phyloP scores from a whole-genome alignment of 192 early-diverging fungal genomes.

The Diversispora epigaea region DNA sequence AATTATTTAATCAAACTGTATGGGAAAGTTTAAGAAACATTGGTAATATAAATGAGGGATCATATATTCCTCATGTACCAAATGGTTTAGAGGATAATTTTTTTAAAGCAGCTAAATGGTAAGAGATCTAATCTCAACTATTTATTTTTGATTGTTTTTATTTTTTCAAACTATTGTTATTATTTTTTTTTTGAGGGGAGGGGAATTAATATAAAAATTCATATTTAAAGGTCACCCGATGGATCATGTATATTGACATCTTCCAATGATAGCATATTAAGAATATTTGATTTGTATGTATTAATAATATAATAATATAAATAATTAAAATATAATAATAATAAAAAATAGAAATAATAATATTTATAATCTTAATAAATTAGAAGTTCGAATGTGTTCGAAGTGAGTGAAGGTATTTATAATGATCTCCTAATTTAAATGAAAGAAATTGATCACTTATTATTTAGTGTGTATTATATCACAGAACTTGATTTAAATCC shows the following conservation, averaged over 20 bases:
- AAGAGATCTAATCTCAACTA: not conserved
- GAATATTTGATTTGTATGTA: slow-evolving; percentile 55
- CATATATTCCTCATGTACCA: slow-evolving; percentile 32
- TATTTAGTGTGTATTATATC: not conserved
- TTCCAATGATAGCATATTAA: slow-evolving; percentile 59
- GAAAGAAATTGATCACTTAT: not conserved
- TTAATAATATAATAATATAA: not conserved
- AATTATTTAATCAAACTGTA: slow-evolving; percentile 15
- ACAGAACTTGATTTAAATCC: slow-evolving; percentile 38
- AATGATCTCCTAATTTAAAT: not conserved
- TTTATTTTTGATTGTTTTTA: not conserved
- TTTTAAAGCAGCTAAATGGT: slow-evolving; percentile 65
- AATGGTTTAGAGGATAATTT: slow-evolving; percentile 54
- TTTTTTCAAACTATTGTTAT: too few relatives aligned
- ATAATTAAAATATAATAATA: not conserved
- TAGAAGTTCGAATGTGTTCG: slow-evolving; percentile 29
- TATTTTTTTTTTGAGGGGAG: too few relatives aligned
- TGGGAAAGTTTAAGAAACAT: not conserved
- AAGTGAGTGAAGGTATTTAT: slow-evolving; percentile 30
- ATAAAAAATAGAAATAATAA: too few relatives aligned
- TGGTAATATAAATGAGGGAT: not conserved
- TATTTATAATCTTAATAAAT: too few relatives aligned
- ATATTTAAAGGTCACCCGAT: slow-evolving; percentile 62
- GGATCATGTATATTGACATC: slow-evolving; percentile 62
- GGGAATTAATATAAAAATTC: not conserved